Evolutionary conservation across 768 basidiomycete species (phyloP), one percentile per base, ranked within the genome.

Genomic region (Boletus edulis): DNA sequence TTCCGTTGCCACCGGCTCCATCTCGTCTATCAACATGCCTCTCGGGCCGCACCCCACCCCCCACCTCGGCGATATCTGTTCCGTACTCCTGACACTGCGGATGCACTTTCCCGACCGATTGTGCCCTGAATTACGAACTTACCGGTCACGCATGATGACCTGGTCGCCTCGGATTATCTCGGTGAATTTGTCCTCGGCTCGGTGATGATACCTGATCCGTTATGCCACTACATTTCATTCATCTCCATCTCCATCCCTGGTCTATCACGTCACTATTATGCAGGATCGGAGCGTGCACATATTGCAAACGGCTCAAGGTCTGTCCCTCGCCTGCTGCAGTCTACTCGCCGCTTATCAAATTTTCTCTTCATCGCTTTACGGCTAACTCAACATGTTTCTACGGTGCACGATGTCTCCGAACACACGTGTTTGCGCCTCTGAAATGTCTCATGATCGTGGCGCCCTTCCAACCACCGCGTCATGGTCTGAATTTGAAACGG

Each of bases 241-340:
- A 53, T 52, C 50, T 13, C 52, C 42, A 43, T 56, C 55, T 22
- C 22, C 22, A 22, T 22, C 22, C 37, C 55, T 49, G 24, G 31
- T 10, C 29, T 61, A 42, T 39, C n/a, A 51, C 39, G 51, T 49
- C 34, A 55, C 43, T 47, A 41, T 27, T 37, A 29, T 60, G 41
- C 68, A 92, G 89, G 41, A 84, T 86, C 58, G 89, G 91, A 54
- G 91, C 91, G 41, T 93, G 91, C 71, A 87, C 81, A 4, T 84
- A 92, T 65, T 93, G 91, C 80, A 93, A 91, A 71, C 87, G 85
- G 66, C 83, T 92, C 64, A 93, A 93, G 86, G 89, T 87, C 72
- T 54, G 83, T 74, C 32, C 54, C 46, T 50, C 49, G 27, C 49
- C 46, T 61, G 20, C 18, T 48, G 7, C 5, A n/a, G 22, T 14